Base-by-base conservation (phyloP, 176 grass and related monocot genomes). In the Metroxylon sagu region DNA sequence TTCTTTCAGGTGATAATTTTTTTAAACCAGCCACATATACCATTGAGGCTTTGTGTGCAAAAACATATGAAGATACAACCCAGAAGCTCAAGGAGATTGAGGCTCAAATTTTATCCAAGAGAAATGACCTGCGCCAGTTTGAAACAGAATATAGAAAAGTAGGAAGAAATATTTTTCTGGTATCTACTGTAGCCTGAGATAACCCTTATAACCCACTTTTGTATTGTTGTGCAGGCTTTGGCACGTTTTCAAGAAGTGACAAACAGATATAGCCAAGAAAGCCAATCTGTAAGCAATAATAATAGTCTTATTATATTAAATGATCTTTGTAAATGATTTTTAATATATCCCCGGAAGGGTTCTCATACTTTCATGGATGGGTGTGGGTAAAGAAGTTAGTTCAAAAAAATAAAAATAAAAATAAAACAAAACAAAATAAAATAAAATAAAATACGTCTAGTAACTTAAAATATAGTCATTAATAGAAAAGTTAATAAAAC, bases 121-220 rank as follows among this genome's bases (percentile, higher is more conserved):
- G 93, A 88, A 92, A 80, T 78, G 93, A 91, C 61, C 52, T 97
- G 31, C 87, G 93, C 49, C 84, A 88, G 48, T 97, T 97, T 57
- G 87, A 97, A 85, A 73, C 79, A 25, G 93, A 92, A 63, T 97
- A 97, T 70, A 78, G 93, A 91, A 91, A 97, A 79, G 93, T 97
- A 52, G n/a, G 73, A 69, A 43, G 35, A 7, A 12, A 43, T 43
- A 10, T 21, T 53, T 65, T 56, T 60, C 49, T 26, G 65, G 75
- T 65, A 29, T 28, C 8, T 39, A 55, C 55, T 79, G 7, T 54
- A 30, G 25, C 23, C 60, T 57, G 49, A 54, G 3, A 16, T 49
- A 50, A 49, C 25, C 19, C 26, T 30, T 68, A 7, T 12, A 43
- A 43, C 35, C 10, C 5, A 6, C 8, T 43, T 43, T 43, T 43